Conservation (phyloP, 2,329 filamentous ascomycete genomes). For the Aspergillus sp. region DNA sequence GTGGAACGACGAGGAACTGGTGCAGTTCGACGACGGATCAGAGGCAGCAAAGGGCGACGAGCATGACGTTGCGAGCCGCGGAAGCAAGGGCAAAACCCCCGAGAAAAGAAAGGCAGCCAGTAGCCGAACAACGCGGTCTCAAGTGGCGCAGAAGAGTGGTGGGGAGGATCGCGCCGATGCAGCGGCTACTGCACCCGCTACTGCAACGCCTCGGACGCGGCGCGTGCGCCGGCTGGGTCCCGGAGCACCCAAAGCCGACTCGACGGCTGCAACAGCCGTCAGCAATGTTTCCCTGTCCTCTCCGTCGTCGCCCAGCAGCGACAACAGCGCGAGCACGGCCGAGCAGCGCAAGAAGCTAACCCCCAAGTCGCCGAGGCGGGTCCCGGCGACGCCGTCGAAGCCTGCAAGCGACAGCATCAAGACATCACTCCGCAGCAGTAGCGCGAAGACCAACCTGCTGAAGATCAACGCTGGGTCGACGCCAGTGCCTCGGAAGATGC, state of each 20-base stretch:
- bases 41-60: conserved; percentile 13
- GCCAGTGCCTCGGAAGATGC: conserved; percentile 37
- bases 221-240: conserved; percentile 34
- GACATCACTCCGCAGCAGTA: conserved; percentile 19
- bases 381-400: conserved; percentile 24
- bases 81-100: conserved; percentile 19
- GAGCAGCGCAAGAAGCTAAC: conserved; percentile 38
- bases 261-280: conserved; percentile 19
- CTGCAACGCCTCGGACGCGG: conserved; percentile 31
- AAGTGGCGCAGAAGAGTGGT: conserved; percentile 23
- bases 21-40: conserved; percentile 34
- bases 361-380: conserved; percentile 34
- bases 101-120: conserved; percentile 28
- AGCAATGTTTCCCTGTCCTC: conserved; percentile 16
- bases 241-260: conserved; percentile 23
- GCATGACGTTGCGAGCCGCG: conserved; percentile 24
- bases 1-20: conserved; percentile 44
- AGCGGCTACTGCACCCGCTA: conserved; percentile 25
- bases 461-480: conserved; percentile 40
- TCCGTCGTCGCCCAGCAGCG: conserved; percentile 9
- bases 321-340: conserved; percentile 20
- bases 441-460: conserved; percentile 31
- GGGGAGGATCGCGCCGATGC: conserved; percentile 21
- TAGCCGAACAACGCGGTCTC: conserved; percentile 28
- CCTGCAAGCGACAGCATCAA: conserved; percentile 22